Evolutionary conservation across 345 rosid genomes (phyloP).

Genomic region (Orychophragmus violaceus): DNA sequence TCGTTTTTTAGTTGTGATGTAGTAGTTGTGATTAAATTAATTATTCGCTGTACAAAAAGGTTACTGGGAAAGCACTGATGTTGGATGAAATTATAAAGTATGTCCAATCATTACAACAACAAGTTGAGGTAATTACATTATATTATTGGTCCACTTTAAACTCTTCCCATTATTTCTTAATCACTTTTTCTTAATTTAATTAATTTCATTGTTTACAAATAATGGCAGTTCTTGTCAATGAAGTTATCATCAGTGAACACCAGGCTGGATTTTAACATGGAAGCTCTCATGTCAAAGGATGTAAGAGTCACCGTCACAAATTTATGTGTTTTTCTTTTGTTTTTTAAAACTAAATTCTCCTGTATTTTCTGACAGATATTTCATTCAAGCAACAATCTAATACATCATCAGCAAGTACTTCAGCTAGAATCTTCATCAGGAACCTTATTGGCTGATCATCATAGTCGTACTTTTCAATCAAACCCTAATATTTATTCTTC

Average conservation of each 20-base stretch:
- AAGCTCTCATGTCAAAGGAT: conserved; percentile 53
- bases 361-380: conserved; percentile 33
- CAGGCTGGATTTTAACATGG: conserved; percentile 64
- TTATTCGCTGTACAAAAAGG: conserved; percentile 28
- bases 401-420: conserved; percentile 43
- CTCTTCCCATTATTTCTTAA: conserved; percentile 19
- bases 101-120: conserved; percentile 84
- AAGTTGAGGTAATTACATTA: conserved; percentile 72
- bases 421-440: conserved; percentile 56
- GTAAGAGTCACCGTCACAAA: conserved; percentile 50
- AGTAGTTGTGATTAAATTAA: not conserved
- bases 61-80: conserved; percentile 84
- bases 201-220: not conserved
- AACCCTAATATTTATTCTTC: conserved; percentile 33
- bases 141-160: conserved; percentile 6
- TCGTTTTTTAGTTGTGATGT: not conserved
- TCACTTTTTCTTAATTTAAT: conserved; percentile 13
- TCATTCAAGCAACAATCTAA: conserved; percentile 41
- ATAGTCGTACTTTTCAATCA: conserved; percentile 26
- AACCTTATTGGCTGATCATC: conserved; percentile 39
- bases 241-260: conserved; percentile 81
- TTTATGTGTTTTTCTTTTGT: no score
- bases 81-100: conserved; percentile 88
- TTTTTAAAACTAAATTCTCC: no score
- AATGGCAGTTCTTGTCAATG: conserved; percentile 83